Percentiles rank a stretch among this genome's conserved stretches.
These are phyloP conservation scores for Hirsutella rhossiliensis DNA, from an alignment of 2,329 filamentous ascomycete genomes.

Conservation along the genomic window DNA sequence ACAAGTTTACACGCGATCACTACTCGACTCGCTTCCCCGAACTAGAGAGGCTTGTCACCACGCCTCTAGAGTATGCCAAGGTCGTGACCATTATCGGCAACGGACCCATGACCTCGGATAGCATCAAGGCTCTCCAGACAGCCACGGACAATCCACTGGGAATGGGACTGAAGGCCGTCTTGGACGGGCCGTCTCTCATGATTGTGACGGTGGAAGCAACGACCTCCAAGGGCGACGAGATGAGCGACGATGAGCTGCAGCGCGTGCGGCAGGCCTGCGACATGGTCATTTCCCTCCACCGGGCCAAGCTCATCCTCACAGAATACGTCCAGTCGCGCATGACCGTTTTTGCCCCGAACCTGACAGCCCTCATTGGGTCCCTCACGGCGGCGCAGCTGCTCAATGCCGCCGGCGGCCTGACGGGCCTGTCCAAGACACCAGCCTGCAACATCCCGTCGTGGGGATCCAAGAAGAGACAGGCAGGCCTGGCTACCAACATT, in stretches of 20 bases:
- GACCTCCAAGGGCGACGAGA: slow-evolving; percentile 68
- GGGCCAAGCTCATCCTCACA: slow-evolving; percentile 74
- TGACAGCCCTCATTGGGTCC: slow-evolving; percentile 82
- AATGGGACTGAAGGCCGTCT: slow-evolving; percentile 61
- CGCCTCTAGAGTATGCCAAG: slow-evolving; percentile 89
- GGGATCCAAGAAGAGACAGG: slow-evolving; percentile 77
- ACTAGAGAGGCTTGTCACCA: slow-evolving; percentile 79
- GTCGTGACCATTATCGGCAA: slow-evolving; percentile 89
- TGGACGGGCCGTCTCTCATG: slow-evolving; percentile 88
- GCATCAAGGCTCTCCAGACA: slow-evolving; percentile 67
- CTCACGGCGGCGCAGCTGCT: slow-evolving; percentile 93
- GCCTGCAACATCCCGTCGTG: slow-evolving; percentile 86
- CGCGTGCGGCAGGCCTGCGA: slow-evolving; percentile 68
- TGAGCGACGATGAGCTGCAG: slow-evolving; percentile 63
- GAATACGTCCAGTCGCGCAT: slow-evolving; percentile 96
- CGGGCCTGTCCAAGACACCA: slow-evolving; percentile 80
- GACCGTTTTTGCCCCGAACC: slow-evolving; percentile 88
- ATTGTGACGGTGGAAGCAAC: slow-evolving; percentile 92
- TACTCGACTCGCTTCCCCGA: slow-evolving; percentile 92
- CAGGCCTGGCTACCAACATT: slow-evolving; percentile 84
- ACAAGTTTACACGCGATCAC: slow-evolving; percentile 94
- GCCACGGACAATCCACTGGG: slow-evolving; percentile 70
- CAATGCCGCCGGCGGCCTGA: slow-evolving; percentile 82
- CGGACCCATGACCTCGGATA: slow-evolving; percentile 69
- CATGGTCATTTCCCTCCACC: slow-evolving; percentile 79